phyloP scores from a whole-genome alignment of 805 yeast genomes.

The Metschnikowia dekortorum region DNA sequence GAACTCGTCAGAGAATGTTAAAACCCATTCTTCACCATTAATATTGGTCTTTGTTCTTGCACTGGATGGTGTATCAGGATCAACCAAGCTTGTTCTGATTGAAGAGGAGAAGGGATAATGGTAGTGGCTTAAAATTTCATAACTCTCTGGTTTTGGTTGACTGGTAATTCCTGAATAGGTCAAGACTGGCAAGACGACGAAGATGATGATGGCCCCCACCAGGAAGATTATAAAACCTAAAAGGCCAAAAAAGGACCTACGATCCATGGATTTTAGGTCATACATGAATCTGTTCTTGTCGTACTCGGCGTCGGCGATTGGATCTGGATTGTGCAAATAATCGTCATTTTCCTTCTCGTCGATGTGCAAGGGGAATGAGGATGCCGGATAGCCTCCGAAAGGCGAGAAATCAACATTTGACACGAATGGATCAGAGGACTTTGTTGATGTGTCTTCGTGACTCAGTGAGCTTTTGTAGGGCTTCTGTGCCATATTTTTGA shows the following conservation, averaged over 20 bases:
- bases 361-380: constrained; percentile 82
- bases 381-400: constrained; percentile 95
- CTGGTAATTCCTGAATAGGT: constrained; percentile 70
- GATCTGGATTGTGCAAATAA: constrained; percentile 93
- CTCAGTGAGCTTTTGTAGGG: constrained; percentile 9
- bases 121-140: constrained; percentile 21
- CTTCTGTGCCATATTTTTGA: constrained; percentile 4
- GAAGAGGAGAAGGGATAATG: constrained; percentile 34
- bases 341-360: constrained; percentile 96
- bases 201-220: constrained; percentile 61
- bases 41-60: constrained; percentile 20
- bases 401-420: constrained; percentile 72
- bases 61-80: constrained; percentile 38
- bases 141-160: constrained; percentile 18
- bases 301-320: constrained; percentile 82
- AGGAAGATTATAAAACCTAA: constrained; percentile 56
- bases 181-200: constrained; percentile 76
- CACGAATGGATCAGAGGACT: constrained; percentile 26
- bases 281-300: constrained; percentile 64
- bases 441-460: constrained; percentile 21
- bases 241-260: constrained; percentile 56
- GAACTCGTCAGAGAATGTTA: constrained; percentile 41
- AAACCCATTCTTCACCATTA: constrained; percentile 50
- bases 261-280: constrained; percentile 66
- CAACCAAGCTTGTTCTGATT: constrained; percentile 32